Conservation (phyloP, 129 eudicot species). For the Erigeron canadensis region DNA sequence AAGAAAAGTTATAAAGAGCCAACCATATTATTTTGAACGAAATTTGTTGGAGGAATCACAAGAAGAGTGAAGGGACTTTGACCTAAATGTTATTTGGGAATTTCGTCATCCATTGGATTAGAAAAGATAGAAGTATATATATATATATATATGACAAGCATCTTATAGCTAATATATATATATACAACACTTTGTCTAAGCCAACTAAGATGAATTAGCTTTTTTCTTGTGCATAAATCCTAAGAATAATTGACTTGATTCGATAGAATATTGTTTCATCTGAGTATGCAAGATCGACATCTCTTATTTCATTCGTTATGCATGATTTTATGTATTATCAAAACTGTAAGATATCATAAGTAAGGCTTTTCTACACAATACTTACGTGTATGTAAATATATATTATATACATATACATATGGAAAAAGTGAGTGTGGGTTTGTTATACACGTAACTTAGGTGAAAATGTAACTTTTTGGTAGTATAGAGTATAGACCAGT, state of each 20-base stretch:
- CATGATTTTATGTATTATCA: not conserved
- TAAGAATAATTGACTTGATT: conserved; percentile 43
- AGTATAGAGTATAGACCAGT: not conserved
- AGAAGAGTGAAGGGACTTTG: conserved; percentile 41
- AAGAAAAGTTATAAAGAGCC: conserved; percentile 37
- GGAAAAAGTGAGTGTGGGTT: too few species aligned
- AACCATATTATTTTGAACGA: conserved; percentile 31
- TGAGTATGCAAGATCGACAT: not conserved
- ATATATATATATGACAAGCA: conserved; percentile 32
- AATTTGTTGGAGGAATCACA: conserved; percentile 48
- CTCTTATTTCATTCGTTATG: too few species aligned
- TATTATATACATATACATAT: too few species aligned
- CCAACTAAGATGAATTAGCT: conserved; percentile 33
- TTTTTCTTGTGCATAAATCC: conserved; percentile 6
- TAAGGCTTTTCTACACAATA: too few species aligned
- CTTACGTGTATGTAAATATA: too few species aligned
- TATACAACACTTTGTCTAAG: conserved; percentile 34
- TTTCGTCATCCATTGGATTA: conserved; percentile 41
- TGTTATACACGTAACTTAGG: too few species aligned
- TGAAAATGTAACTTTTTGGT: too few species aligned
- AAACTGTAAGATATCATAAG: too few species aligned
- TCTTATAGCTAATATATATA: conserved; percentile 22
- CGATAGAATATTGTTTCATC: conserved; percentile 14
- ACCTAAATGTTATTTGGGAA: conserved; percentile 34
- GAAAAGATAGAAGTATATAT: conserved; percentile 5